These are phyloP conservation scores for Boletellus ananas DNA, from an alignment of 768 basidiomycete species.

Conservation along the genomic window DNA sequence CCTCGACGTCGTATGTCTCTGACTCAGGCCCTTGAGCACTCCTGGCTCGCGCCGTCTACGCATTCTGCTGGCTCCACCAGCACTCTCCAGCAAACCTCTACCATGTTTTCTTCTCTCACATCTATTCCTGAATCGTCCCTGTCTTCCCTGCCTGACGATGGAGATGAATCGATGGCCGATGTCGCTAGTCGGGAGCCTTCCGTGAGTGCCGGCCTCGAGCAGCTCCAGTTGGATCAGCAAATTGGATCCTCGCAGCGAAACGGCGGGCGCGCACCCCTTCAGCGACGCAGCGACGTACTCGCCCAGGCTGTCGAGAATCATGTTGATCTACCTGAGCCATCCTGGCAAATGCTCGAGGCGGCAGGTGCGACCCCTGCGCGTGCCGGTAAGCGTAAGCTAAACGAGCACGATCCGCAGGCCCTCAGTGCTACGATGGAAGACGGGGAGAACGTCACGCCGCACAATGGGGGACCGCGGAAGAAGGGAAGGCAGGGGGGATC, in stretches of 20 bases:
- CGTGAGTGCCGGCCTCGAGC: conserved; percentile 32
- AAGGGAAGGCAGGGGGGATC: conserved; percentile 17
- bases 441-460: conserved; percentile 9
- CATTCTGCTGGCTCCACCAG: not conserved
- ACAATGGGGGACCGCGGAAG: conserved; percentile 18
- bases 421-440: conserved; percentile 28
- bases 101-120: conserved; percentile 6
- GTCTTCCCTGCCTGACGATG: conserved; percentile 21
- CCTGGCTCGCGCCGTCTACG: conserved; percentile 55
- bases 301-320: conserved; percentile 42
- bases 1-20: conserved; percentile 71
- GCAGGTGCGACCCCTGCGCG: conserved; percentile 24
- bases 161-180: conserved; percentile 18
- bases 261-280: conserved; percentile 30
- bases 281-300: conserved; percentile 47
- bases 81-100: not conserved
- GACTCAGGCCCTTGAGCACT: conserved; percentile 61
- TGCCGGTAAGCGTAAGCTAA: conserved; percentile 38
- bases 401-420: conserved; percentile 21
- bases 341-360: conserved; percentile 51
- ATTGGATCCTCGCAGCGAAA: conserved; percentile 7
- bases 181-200: conserved; percentile 14
- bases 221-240: conserved; percentile 31
- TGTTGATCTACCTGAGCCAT: conserved; percentile 46
- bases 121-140: conserved; percentile 18